Base-by-base conservation (phyloP, 2,329 filamentous ascomycete species). In the Aphanoascus verrucosus region DNA sequence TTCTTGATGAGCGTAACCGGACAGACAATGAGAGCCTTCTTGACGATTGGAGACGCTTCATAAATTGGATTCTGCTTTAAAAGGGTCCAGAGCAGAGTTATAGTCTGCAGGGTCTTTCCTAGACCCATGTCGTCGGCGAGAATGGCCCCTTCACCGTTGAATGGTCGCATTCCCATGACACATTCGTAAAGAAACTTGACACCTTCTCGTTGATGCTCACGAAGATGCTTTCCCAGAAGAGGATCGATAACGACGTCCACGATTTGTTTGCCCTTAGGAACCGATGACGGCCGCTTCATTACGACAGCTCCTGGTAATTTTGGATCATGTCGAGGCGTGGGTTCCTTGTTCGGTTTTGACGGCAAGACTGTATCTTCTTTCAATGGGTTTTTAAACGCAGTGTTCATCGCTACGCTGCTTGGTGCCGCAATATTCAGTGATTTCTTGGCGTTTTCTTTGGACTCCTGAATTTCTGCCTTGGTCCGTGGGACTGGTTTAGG, bases 81-180 rank as follows among this genome's bases (percentile, higher is more conserved):
- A 34, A 87, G 65, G 1, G 84, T 87, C 84, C 84, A 87, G 11
- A 87, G 63, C 44, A 87, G 67, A 2, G 84, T 73, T 61, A 88
- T 87, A 0, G 84, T 86, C 61, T 87, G 84, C 34, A 87, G 64
- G 0, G 84, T 86, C 68, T 88, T 88, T 17, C 84, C 84, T 1
- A 88, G 67, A 0, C 84, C 84, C 84, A 88, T 88, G 60, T 87
- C 84, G 63, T 88, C 84, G 1, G 84, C 84, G 47, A 88, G 71
- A 55, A 88, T 82, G 2, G 83, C 84, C 20, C 84, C 84, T 65
- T 84, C 77, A 1, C 84, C 83, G 60, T 79, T 79, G 57, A 78
- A 82, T 41, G 75, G 70, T 41, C 82, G 76, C 75, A 86, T 78
- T 4, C 84, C 84, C 84, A 87, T 87, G 0, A 87, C 81, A 63